Conservation (phyloP, 306 rosid genomes). For the Pueraria montana region DNA sequence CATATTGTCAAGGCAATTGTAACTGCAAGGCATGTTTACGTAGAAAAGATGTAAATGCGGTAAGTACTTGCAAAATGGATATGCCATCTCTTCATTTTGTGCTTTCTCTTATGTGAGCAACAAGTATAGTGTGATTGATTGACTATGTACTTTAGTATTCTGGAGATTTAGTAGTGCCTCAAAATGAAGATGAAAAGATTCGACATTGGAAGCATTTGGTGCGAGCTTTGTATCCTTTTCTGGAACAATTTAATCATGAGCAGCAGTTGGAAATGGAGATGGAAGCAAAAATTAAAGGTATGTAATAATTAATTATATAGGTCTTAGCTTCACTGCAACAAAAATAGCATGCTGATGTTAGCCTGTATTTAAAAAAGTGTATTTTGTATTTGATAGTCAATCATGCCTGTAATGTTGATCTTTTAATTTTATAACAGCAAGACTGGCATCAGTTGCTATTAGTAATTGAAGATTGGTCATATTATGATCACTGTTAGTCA, state of each 20-base stretch:
- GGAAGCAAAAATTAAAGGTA: constrained; percentile 46
- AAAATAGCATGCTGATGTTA: background rate
- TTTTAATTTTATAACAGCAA: background rate
- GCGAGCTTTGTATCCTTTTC: constrained; percentile 39
- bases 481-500: background rate
- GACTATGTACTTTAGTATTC: constrained; percentile 33
- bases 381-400: background rate
- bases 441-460: background rate
- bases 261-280: constrained; percentile 47
- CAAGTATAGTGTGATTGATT: constrained; percentile 15
- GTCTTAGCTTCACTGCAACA: background rate
- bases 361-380: background rate
- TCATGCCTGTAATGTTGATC: background rate
- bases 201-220: constrained; percentile 34
- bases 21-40: constrained; percentile 48
- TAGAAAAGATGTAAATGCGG: constrained; percentile 2
- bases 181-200: constrained; percentile 35
- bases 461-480: background rate
- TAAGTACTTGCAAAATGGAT: constrained; percentile 28
- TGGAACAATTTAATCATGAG: constrained; percentile 42
- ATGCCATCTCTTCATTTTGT: background rate
- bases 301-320: background rate
- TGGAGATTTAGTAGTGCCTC: constrained; percentile 1
- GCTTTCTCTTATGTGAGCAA: background rate
- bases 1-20: constrained; percentile 39